These are phyloP conservation scores for Conoideocrella luteorostrata DNA, from an alignment of 2,329 filamentous ascomycete genomes.

Conservation along the genomic window DNA sequence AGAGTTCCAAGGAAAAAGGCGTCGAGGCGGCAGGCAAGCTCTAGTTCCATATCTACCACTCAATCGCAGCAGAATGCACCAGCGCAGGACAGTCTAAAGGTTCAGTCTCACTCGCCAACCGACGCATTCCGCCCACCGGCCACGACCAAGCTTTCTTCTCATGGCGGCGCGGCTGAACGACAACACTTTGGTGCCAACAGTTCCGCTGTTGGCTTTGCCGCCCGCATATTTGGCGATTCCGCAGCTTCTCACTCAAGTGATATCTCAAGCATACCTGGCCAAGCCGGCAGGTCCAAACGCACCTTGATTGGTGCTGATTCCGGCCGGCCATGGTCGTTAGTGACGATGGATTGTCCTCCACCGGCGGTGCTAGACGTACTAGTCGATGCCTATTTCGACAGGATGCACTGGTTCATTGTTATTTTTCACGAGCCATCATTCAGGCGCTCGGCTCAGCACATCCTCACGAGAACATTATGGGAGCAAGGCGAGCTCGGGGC, in stretches of 20 bases:
- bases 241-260: conserved; percentile 1
- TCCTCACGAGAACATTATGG: conserved; percentile 10
- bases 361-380: not conserved
- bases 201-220: conserved; percentile 5
- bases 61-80: not conserved
- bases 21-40: not conserved
- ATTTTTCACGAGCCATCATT: conserved; percentile 16
- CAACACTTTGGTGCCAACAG: conserved; percentile 6
- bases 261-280: conserved; percentile 5
- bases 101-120: not conserved
- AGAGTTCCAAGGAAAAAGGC: not conserved
- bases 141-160: not conserved
- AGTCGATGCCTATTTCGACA: conserved; percentile 15
- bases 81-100: not conserved
- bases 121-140: not conserved
- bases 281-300: conserved; percentile 2
- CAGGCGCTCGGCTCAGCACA: conserved; percentile 3
- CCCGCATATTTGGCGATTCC: conserved; percentile 5
- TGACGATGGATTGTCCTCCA: conserved; percentile 4
- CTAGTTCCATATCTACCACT: not conserved
- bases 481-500: conserved; percentile 9
- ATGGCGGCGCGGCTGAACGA: not conserved
- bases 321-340: conserved; percentile 3
- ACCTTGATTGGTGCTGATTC: not conserved
- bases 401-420: conserved; percentile 16